Percentiles rank a stretch among this genome's conserved stretches.
These are phyloP conservation scores for Lycium barbarum DNA, from an alignment of 257 asterid species.

Conservation along the genomic window DNA sequence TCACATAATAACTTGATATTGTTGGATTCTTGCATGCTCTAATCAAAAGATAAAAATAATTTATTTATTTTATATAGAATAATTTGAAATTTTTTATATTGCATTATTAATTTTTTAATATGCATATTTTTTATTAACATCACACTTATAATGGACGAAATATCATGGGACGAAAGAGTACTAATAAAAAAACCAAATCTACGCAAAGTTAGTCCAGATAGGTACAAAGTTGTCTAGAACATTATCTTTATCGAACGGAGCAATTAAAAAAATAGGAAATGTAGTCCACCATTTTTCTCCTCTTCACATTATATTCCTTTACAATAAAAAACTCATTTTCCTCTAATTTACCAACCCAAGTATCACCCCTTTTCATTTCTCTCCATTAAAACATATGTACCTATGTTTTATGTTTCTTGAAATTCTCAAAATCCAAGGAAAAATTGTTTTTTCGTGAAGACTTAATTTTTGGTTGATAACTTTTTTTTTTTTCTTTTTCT, in stretches of 20 bases:
- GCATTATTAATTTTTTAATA: too few species aligned
- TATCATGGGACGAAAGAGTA: too few species aligned
- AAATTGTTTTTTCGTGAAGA: background rate
- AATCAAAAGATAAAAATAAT: too few species aligned
- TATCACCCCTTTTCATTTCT: background rate
- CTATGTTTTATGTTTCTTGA: conserved; percentile 1
- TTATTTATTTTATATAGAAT: too few species aligned
- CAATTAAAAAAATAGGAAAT: background rate
- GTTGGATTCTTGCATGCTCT: too few species aligned
- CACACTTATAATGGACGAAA: too few species aligned
- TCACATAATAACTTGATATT: too few species aligned
- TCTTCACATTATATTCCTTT: background rate
- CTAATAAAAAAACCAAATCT: background rate
- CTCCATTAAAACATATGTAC: background rate
- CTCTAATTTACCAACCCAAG: background rate
- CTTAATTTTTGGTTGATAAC: background rate
- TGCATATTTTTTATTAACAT: too few species aligned
- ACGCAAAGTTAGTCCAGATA: background rate
- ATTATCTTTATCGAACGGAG: conserved; percentile 1
- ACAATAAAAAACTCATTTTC: background rate
- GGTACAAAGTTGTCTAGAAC: background rate
- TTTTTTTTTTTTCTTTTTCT: background rate
- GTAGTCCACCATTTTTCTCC: background rate
- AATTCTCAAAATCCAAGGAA: background rate
- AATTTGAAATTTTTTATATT: too few species aligned